Evolutionary conservation across 2,329 filamentous ascomycete species (phyloP), one percentile per base, ranked within the genome.

Genomic region (Penicillium sp.): DNA sequence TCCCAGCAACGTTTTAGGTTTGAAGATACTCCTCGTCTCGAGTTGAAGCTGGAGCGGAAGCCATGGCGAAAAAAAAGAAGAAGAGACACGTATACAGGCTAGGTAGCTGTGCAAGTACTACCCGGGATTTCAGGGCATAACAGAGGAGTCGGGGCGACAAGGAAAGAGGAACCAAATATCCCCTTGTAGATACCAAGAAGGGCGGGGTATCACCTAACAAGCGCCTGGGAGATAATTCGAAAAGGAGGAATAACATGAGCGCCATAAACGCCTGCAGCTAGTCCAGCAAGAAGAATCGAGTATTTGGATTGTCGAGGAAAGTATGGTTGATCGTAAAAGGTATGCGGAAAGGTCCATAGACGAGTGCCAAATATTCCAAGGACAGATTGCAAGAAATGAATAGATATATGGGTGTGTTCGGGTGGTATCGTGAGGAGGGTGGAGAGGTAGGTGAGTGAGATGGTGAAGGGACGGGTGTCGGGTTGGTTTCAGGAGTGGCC

Each of bases 261-360:
- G 57, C 67, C 64, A 41, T 60, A 17, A 68, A 69, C 67, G 61
- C 67, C 68, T 58, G 58, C 59, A 68, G 59, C 62, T 65, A 57
- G 52, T 59, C 60, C 58, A 55, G 61, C 61, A 55, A 61, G 52
- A 55, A 63, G 12, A 59, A 39, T 61, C 54, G 56, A 50, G 54
- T 37, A 54, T 54, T 10, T 20, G 49, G 57, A 48, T 53, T 41
- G 25, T 43, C 28, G 49, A 51, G 42, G 25, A 49, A 55, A 41
- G 55, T 66, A 60, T 62, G 60, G 52, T 54, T 52, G 55, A 58
- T 67, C 63, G 54, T 62, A 49, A 61, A 20, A 37, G 25, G 15
- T 38, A 45, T 17, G 42, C 15, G 41, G 45, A 10, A 20, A 28
- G 20, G 15, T 14, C 17, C 35, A 50, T 20, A 45, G 31, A 3